These are phyloP conservation scores for Puccinia polysora DNA, from an alignment of 1,284 basidiomycete species.

Conservation along the genomic window DNA sequence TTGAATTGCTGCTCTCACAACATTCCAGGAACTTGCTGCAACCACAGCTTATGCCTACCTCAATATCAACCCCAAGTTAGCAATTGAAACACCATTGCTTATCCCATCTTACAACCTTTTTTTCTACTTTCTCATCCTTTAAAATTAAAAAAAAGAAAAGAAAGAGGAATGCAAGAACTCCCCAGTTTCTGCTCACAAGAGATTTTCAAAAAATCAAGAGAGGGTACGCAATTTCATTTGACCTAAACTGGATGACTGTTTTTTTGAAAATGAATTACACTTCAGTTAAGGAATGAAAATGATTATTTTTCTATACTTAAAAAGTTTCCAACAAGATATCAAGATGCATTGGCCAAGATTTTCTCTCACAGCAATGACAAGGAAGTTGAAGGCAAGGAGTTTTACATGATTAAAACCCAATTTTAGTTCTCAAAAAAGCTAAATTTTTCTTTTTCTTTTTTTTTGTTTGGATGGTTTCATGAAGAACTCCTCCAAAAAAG, in stretches of 20 bases:
- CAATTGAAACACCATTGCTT: neutral
- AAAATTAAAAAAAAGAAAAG: neutral
- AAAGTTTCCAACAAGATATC: slow-evolving; percentile 11
- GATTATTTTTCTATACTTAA: neutral
- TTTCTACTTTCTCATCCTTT: neutral
- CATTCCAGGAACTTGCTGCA: too few species aligned
- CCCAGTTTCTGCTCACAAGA: too few species aligned
- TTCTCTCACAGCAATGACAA: too few species aligned
- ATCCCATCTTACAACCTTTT: neutral
- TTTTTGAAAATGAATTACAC: neutral
- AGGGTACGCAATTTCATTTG: too few species aligned
- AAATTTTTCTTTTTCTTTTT: neutral
- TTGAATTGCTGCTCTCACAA: neutral
- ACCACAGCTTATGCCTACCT: too few species aligned
- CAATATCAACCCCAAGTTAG: too few species aligned
- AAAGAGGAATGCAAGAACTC: neutral
- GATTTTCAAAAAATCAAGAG: too few species aligned
- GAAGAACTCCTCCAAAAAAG: neutral
- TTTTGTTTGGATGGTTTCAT: neutral
- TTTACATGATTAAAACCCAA: too few species aligned
- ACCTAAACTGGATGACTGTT: too few species aligned
- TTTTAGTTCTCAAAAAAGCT: too few species aligned
- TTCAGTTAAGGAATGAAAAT: neutral
- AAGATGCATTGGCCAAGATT: too few species aligned
- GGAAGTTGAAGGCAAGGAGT: too few species aligned